Evolutionary conservation across 768 basidiomycete genomes (phyloP).

Genomic region (Termitomyces sp.): DNA sequence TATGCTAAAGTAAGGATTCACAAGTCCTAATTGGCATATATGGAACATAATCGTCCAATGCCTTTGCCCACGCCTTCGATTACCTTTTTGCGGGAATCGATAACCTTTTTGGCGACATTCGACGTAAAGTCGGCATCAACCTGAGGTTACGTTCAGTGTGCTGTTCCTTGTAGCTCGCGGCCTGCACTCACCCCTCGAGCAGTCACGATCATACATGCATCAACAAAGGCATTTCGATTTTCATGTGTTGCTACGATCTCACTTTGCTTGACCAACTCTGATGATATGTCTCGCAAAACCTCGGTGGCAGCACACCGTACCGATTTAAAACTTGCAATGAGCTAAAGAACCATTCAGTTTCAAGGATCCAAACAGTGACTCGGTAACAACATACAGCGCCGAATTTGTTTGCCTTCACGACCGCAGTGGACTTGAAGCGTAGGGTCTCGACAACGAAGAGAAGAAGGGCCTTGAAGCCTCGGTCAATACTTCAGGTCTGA

Average conservation of each 20-base stretch:
- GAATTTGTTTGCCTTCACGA: conserved; percentile 69
- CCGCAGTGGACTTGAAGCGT: conserved; percentile 66
- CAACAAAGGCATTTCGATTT: conserved; percentile 44
- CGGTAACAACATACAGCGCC: conserved; percentile 47
- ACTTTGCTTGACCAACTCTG: conserved; percentile 39
- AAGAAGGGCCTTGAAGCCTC: conserved; percentile 55
- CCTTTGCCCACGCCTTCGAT: conserved; percentile 71
- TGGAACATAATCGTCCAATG: conserved; percentile 25
- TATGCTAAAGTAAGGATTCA: background rate
- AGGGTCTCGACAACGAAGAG: conserved; percentile 63
- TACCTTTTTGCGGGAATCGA: conserved; percentile 66
- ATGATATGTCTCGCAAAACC: conserved; percentile 54
- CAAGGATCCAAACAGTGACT: background rate
- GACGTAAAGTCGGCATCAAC: conserved; percentile 61
- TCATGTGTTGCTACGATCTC: conserved; percentile 50
- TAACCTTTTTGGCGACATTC: conserved; percentile 55
- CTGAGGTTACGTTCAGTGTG: conserved; percentile 24
- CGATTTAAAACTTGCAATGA: conserved; percentile 60
- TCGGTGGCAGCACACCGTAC: conserved; percentile 48
- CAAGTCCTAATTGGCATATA: conserved; percentile 11
- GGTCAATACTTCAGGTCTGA: conserved; percentile 1
- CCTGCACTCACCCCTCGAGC: conserved; percentile 27
- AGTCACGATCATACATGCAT: conserved; percentile 35
- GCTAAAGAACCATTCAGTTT: conserved; percentile 29
- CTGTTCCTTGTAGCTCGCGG: background rate